Evolutionary conservation across 768 basidiomycete genomes (phyloP), one percentile per base, ranked within the genome.

Genomic region (Xanthoconium purpureum): DNA sequence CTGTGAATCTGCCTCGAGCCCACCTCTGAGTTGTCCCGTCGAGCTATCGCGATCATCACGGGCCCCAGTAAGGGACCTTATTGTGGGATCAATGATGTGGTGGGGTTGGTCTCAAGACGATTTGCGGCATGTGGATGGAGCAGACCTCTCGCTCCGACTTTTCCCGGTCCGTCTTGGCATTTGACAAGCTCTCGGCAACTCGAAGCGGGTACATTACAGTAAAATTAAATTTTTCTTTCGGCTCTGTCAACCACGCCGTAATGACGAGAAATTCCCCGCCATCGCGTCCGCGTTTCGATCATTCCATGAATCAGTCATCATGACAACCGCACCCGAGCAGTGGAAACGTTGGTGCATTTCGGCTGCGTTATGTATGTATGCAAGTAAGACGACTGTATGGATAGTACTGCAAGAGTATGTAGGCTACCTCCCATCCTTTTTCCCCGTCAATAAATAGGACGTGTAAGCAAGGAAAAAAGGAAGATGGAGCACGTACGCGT

Each of bases 1-100:
- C 45, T 46, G 55, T 47, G 55, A 40, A 47, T 56, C 55, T 24
- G 38, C 53, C 46, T 47, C 46, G 52, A 46, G 40, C 42, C 14
- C 3, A 11, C 24, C 6, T 5, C 17, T 15, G 5, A 14, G 37
- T 39, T 10, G 32, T 8, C 39, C 9, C 29, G 12, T 50, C 29
- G 10, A 39, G 20, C 35, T 13, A 47, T 50, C 37, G 36, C 37
- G 37, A 39, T 38, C 48, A 50, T 36, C 33, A 15, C 33, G 32
- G 47, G 24, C 42, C 42, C 24, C 24, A 24, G 24, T 4, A 4
- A 24, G 24, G 24, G 24, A 24, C 24, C 24, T 24, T 24, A 24
- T 24, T 2, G 24, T 24, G 24, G 4, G 24, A 24, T 24, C 24
- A 24, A 24, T 24, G 24, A 24, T 24, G 24, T 24, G 24, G 24